Percentiles rank a stretch among this genome's conserved stretches.
Evolutionary conservation across 2,329 filamentous ascomycete genomes (phyloP).

Genomic region (Ploettnerulaceae sp.): DNA sequence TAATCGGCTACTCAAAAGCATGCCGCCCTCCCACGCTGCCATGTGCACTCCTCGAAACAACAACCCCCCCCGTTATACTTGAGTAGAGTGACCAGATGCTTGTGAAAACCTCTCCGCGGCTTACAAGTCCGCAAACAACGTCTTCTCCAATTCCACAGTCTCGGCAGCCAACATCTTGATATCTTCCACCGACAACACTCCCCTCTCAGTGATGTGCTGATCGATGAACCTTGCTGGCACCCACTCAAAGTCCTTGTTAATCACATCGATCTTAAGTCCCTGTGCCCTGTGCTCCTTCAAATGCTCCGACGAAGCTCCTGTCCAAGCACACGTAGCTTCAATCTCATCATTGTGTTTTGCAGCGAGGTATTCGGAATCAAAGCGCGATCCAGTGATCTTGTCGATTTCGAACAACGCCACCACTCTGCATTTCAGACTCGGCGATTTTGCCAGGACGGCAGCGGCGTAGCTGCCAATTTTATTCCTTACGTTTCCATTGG

Average conservation of each 20-base stretch:
- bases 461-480: slow-evolving; percentile 61
- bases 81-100: too few species aligned
- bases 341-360: slow-evolving; percentile 47
- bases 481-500: slow-evolving; percentile 56
- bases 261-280: slow-evolving; percentile 33
- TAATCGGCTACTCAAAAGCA: too few species aligned
- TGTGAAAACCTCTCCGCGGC: too few species aligned
- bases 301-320: slow-evolving; percentile 11
- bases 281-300: slow-evolving; percentile 12
- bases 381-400: slow-evolving; percentile 50
- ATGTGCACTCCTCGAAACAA: too few species aligned
- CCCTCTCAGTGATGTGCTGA: slow-evolving; percentile 32
- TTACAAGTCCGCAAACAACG: slow-evolving; percentile 20
- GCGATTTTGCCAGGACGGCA: slow-evolving; percentile 48
- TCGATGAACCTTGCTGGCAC: slow-evolving; percentile 31
- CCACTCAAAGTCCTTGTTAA: slow-evolving; percentile 38
- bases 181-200: slow-evolving; percentile 20
- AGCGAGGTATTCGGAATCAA: slow-evolving; percentile 39
- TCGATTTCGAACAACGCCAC: slow-evolving; percentile 55
- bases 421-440: slow-evolving; percentile 43
- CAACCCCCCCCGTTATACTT: too few species aligned
- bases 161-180: slow-evolving; percentile 21
- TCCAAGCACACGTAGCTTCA: slow-evolving; percentile 50
- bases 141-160: slow-evolving; percentile 24
- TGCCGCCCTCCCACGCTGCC: too few species aligned